A percentile compares a stretch with the other conserved stretches of the same genome.
These are phyloP conservation scores for Lagenaria siceraria DNA, from an alignment of 306 rosid species.

Conservation along the genomic window DNA sequence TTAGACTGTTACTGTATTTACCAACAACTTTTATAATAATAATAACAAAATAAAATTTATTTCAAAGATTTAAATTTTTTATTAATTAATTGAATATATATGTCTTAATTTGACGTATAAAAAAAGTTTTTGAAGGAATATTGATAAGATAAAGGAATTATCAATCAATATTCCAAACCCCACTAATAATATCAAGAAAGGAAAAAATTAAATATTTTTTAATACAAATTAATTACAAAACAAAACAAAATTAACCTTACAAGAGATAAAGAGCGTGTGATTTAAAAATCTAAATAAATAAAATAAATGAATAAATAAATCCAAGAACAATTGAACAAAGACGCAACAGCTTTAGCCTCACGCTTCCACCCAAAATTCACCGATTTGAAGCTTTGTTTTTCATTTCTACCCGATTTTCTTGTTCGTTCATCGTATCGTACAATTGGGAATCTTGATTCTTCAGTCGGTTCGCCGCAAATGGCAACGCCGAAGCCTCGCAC, in stretches of 20 bases:
- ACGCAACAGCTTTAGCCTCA: background rate
- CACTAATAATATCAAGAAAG: background rate
- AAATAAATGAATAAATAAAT: background rate
- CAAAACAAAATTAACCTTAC: background rate
- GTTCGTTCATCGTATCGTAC: background rate
- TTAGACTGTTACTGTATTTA: no score
- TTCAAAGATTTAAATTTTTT: no score
- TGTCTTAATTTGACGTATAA: no score
- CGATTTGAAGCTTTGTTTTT: background rate
- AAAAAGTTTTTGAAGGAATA: no score
- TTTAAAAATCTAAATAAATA: background rate
- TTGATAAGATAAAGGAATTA: no score
- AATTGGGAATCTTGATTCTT: slow-evolving; percentile 3
- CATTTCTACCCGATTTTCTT: background rate
- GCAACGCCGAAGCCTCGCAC: slow-evolving; percentile 38
- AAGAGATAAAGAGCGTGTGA: background rate
- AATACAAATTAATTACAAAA: background rate
- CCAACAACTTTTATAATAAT: no score
- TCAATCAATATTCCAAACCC: no score
- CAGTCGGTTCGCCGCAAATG: slow-evolving; percentile 36
- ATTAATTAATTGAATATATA: no score
- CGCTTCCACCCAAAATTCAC: slow-evolving; percentile 4
- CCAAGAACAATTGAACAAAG: background rate
- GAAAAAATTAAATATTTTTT: background rate
- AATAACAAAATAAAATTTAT: no score